phyloP scores from a whole-genome alignment of 306 rosid genomes.

The Corylus americana region DNA sequence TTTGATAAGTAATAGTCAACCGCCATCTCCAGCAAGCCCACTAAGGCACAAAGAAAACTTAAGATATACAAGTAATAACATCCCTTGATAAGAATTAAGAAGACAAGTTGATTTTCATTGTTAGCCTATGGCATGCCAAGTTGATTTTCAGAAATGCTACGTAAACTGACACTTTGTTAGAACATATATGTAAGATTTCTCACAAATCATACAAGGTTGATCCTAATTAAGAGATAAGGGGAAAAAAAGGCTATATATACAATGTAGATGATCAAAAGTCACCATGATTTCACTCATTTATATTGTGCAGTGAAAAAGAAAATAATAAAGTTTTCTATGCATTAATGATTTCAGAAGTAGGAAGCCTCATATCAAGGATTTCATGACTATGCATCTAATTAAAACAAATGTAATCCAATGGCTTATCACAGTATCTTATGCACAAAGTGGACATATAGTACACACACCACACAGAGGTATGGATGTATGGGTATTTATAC shows the following conservation, averaged over 20 bases:
- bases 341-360: constrained; percentile 1
- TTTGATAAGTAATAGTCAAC: no score
- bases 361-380: constrained; percentile 15
- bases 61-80: not conserved
- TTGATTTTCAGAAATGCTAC: not conserved
- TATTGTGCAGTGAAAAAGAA: not conserved
- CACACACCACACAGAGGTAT: not conserved
- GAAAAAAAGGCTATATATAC: not conserved
- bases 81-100: not conserved
- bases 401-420: not conserved
- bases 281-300: constrained; percentile 1
- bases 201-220: not conserved
- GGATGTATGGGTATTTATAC: not conserved
- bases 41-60: not conserved
- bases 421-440: not conserved
- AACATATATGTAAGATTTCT: not conserved
- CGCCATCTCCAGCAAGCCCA: no score
- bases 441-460: not conserved
- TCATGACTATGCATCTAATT: constrained; percentile 9
- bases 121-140: not conserved
- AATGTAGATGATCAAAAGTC: not conserved
- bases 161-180: not conserved
- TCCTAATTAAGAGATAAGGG: not conserved
- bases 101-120: not conserved
- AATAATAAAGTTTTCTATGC: not conserved